Conservation (phyloP, 306 rosid species). For the Hylodesmum podocarpum region DNA sequence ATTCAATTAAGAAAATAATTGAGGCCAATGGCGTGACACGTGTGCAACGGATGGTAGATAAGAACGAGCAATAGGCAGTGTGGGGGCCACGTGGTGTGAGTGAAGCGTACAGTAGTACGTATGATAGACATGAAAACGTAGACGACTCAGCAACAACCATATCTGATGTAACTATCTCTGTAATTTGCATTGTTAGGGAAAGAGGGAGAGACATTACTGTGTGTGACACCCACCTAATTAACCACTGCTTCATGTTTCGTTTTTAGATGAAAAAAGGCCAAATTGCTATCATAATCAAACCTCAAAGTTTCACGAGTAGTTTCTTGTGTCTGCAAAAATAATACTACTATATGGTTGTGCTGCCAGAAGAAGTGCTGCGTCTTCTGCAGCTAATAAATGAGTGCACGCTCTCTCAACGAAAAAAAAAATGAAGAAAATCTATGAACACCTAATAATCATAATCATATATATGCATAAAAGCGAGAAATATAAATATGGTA, state of each 20-base stretch:
- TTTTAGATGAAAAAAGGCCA: slow-evolving; percentile 1
- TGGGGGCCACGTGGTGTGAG: slow-evolving; percentile 21
- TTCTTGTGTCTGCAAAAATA: slow-evolving; percentile 22
- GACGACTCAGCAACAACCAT: slow-evolving; percentile 18
- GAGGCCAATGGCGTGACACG: slow-evolving; percentile 7
- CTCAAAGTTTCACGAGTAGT: slow-evolving; percentile 31
- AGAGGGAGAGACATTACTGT: not conserved
- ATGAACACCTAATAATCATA: too few species aligned
- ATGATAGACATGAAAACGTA: not conserved
- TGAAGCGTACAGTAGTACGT: not conserved
- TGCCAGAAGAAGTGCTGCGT: not conserved
- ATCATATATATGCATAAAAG: too few species aligned
- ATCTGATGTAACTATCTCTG: not conserved
- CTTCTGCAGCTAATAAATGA: not conserved
- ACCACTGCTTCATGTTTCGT: not conserved
- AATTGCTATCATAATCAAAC: slow-evolving; percentile 9
- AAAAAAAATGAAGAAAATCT: too few species aligned
- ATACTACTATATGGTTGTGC: not conserved
- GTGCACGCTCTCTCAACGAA: not conserved
- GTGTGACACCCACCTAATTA: slow-evolving; percentile 26
- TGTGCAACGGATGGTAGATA: not conserved
- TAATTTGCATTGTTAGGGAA: not conserved
- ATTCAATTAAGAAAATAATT: not conserved
- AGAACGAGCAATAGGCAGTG: not conserved
- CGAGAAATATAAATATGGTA: too few species aligned